Evolutionary conservation across 2,329 filamentous ascomycete genomes (phyloP).

Genomic region (Ophiostoma australiae): DNA sequence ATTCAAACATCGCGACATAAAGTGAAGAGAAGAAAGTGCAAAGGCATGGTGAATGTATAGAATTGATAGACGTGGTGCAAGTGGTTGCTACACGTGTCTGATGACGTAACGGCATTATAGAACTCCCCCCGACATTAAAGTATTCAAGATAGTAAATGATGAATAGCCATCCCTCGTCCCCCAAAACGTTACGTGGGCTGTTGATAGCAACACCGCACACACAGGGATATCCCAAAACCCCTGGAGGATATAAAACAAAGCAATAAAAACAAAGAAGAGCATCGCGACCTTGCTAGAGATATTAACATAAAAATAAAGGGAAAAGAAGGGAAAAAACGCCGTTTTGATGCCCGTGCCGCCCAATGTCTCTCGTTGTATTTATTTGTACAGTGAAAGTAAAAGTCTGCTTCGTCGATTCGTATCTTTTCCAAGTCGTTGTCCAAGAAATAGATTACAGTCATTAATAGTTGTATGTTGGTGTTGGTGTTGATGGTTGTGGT

Average conservation of each 20-base stretch:
- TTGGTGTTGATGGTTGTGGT: not conserved
- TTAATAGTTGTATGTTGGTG: not conserved
- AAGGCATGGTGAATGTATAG: not conserved
- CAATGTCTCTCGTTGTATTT: not conserved
- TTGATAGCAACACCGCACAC: not conserved
- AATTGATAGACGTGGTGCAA: not conserved
- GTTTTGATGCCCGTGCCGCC: conserved; percentile 10
- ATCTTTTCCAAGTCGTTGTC: not conserved
- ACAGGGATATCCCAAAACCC: not conserved
- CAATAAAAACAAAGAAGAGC: not conserved
- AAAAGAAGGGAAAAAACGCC: conserved; percentile 7
- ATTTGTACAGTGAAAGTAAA: conserved; percentile 6
- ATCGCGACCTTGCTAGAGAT: conserved; percentile 9
- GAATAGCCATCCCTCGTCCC: not conserved
- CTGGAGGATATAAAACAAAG: not conserved
- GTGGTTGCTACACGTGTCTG: not conserved
- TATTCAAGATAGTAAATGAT: conserved; percentile 2
- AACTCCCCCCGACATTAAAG: not conserved
- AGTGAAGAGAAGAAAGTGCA: not conserved
- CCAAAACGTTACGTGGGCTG: not conserved
- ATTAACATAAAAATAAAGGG: not conserved
- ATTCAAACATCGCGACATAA: not conserved
- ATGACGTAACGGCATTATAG: not conserved
- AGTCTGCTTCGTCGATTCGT: not conserved
- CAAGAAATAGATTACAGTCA: conserved; percentile 14